Base-by-base conservation (phyloP, 2,329 filamentous ascomycete genomes). In the Fusarium annulatum region DNA sequence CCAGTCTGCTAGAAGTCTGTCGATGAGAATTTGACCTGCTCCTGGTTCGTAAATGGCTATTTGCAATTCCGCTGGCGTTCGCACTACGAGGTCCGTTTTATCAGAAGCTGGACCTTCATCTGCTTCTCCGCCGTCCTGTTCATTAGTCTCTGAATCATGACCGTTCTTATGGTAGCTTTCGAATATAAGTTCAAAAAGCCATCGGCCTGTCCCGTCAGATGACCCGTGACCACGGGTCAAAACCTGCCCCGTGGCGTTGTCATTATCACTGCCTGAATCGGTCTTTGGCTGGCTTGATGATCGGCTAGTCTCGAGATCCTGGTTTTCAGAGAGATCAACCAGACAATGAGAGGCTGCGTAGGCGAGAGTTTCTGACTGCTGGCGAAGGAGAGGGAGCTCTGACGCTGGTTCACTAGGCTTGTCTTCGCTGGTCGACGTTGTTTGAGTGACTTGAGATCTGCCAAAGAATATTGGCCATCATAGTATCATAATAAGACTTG, bases 401-500 rank as follows among this genome's bases (percentile, higher is more conserved):
- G 52, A 56, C 16, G 19, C 21, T 8, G 19, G 5, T 2, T 43
- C 21, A 9, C 18, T n/a, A 10, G 23, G 26, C 26, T 23, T 30
- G 11, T 1, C 6, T 8, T 15, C 16, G 2, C 5, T 19, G 9
- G 8, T 2, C 1, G 26, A 15, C 18, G 19, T 5, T 14, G 10
- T 3, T 2, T 23, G 38, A 11, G 15, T 14, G 21, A 12, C 15
- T 23, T n/a, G 19, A 5, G 10, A 33, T 10, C 52, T 56, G 11
- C 11, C 1, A 16, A 39, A 3, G 4, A 30, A n/a, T 5, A 1
- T 4, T 14, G 3, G 51, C 30, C 11, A 39, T 5, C 11, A 21
- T 14, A 9, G 5, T 14, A 3, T n/a, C 0, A 7, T 6, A 7
- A 30, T 2, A 12, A 1, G 2, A 18, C 1, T 1, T 0, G 1